A percentile compares a stretch with the other conserved stretches of the same genome.
These are phyloP conservation scores for Phytophthora hibernalis DNA, from an alignment of 352 stramenopile genomes.

Conservation along the genomic window DNA sequence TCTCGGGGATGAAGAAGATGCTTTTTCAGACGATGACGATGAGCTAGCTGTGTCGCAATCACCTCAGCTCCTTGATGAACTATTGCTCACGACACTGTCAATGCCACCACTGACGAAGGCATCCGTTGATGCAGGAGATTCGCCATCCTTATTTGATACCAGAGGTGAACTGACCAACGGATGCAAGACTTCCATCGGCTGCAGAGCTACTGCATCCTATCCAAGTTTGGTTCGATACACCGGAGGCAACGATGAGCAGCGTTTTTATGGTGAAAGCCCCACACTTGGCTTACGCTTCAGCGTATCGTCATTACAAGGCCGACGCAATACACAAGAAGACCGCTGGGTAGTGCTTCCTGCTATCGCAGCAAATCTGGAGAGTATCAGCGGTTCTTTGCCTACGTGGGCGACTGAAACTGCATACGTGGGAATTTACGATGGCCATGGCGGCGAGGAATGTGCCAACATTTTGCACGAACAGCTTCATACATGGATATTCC, in stretches of 20 bases:
- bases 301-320: conserved; percentile 63
- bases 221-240: conserved; percentile 3
- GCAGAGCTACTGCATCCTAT: conserved; percentile 3
- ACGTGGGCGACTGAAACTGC: conserved; percentile 33
- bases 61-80: conserved; percentile 70
- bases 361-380: conserved; percentile 35
- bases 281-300: conserved; percentile 48
- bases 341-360: conserved; percentile 65
- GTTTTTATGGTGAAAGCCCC: conserved; percentile 51
- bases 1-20: conserved; percentile 43
- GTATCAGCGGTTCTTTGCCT: conserved; percentile 3
- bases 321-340: conserved; percentile 81
- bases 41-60: conserved; percentile 74
- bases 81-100: conserved; percentile 78
- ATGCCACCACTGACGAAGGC: conserved; percentile 62
- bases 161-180: neutral
- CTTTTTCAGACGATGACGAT: conserved; percentile 63
- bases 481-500: conserved; percentile 75
- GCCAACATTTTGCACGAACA: conserved; percentile 78
- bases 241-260: conserved; percentile 33
- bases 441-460: conserved; percentile 80
- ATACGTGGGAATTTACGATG: conserved; percentile 87
- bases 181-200: conserved; percentile 8
- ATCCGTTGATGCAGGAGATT: conserved; percentile 2
- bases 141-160: conserved; percentile 12